Percentiles rank a stretch among this genome's conserved stretches.
Conservation (phyloP, 805 yeast genomes). For the Torulaspora indica region DNA sequence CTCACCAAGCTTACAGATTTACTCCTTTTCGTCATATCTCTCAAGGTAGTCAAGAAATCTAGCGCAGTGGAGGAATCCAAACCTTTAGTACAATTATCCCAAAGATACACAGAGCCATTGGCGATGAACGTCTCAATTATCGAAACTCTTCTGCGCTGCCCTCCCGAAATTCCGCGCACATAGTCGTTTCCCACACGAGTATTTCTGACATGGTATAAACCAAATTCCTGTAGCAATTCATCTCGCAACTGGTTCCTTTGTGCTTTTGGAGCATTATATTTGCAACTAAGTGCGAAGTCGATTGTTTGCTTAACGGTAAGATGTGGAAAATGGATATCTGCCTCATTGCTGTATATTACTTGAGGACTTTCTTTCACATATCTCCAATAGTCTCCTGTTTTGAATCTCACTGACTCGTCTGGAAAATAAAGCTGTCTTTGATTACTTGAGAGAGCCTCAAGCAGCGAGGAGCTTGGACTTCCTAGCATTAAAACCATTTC, state of each 20-base stretch:
- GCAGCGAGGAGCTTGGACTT: conserved; percentile 25
- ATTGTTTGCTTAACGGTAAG: conserved; percentile 53
- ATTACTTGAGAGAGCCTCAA: conserved; percentile 23
- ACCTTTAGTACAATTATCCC: conserved; percentile 53
- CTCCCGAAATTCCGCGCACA: conserved; percentile 63
- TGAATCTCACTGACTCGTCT: conserved; percentile 22
- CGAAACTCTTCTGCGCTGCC: conserved; percentile 62
- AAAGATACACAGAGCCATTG: conserved; percentile 45
- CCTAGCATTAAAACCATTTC: conserved; percentile 31
- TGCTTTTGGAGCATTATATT: conserved; percentile 26
- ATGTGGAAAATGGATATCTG: conserved; percentile 54
- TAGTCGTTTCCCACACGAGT: conserved; percentile 62
- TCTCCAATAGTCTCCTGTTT: conserved; percentile 22
- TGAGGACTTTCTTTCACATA: conserved; percentile 26
- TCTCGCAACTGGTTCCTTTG: conserved; percentile 32
- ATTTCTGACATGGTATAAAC: conserved; percentile 49
- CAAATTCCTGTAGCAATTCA: conserved; percentile 32
- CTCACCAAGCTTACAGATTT: conserved; percentile 44
- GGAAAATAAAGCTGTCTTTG: conserved; percentile 21
- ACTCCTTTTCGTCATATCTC: conserved; percentile 39
- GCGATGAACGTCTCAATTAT: conserved; percentile 53
- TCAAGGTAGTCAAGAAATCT: conserved; percentile 43
- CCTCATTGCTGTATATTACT: conserved; percentile 44
- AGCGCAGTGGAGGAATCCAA: conserved; percentile 48
- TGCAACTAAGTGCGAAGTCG: conserved; percentile 50